Evolutionary conservation across 352 stramenopile species (phyloP).

Genomic region (Globisporangium polare): DNA sequence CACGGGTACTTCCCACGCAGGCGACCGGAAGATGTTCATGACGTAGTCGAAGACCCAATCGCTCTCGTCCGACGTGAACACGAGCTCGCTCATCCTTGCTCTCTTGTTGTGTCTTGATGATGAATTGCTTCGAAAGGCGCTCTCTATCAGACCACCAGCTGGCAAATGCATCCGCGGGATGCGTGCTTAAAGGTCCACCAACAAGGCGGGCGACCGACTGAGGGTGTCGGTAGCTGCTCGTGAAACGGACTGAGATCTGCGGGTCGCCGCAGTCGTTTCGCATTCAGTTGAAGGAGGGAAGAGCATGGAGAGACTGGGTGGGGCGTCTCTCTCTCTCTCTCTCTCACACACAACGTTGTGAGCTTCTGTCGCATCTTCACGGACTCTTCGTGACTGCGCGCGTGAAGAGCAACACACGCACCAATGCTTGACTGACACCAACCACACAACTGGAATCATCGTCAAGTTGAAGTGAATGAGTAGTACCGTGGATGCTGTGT

Average conservation of each 20-base stretch:
- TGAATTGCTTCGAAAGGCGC: background rate
- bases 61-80: conserved; percentile 59
- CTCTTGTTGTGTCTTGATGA: background rate
- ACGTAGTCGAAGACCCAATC: conserved; percentile 90
- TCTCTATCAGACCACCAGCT: background rate
- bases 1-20: conserved; percentile 81
- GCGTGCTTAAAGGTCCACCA: background rate
- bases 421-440: too few relatives aligned
- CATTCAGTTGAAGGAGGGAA: background rate
- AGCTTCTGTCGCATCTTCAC: too few relatives aligned
- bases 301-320: background rate
- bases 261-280: background rate
- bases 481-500: background rate
- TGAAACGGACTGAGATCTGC: background rate
- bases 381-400: background rate
- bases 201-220: background rate
- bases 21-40: conserved; percentile 85
- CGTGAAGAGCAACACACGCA: background rate
- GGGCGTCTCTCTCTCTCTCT: too few relatives aligned
- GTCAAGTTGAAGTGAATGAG: background rate
- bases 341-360: too few relatives aligned
- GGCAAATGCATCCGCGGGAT: background rate
- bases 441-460: too few relatives aligned
- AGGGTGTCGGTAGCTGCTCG: background rate
- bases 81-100: conserved; percentile 18